A percentile compares a stretch with the other conserved stretches of the same genome.
Conservation (phyloP, 2,329 filamentous ascomycete species). For the Rhinocladiella mackenziei region DNA sequence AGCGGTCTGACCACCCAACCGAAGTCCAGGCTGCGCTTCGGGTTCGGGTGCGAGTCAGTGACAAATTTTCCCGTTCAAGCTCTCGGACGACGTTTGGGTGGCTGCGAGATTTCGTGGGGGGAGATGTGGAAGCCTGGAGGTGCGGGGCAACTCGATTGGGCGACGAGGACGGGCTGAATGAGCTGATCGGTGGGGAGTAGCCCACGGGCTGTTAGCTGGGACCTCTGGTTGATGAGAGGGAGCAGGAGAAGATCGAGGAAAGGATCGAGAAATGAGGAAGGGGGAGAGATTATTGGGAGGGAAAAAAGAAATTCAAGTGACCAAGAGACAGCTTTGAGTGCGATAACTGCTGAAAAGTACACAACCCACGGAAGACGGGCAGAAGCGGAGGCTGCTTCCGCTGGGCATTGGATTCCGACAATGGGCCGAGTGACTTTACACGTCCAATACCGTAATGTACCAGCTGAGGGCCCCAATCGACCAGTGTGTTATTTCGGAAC, state of each 20-base stretch:
- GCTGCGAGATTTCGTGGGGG: slow-evolving; percentile 6
- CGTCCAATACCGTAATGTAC: not conserved
- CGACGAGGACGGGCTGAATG: slow-evolving; percentile 2
- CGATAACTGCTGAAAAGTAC: too few relatives aligned
- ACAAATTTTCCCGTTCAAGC: not conserved
- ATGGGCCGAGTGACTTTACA: not conserved
- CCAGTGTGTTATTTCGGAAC: too few relatives aligned
- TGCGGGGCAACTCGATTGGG: slow-evolving; percentile 6
- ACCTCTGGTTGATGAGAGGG: too few relatives aligned
- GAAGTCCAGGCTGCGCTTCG: too few relatives aligned
- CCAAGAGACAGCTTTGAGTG: not conserved
- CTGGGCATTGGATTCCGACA: not conserved
- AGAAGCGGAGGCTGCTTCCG: slow-evolving; percentile 1
- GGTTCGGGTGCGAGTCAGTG: too few relatives aligned
- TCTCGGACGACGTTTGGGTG: not conserved
- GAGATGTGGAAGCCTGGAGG: slow-evolving; percentile 6
- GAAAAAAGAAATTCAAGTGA: not conserved
- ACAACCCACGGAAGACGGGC: slow-evolving; percentile 2
- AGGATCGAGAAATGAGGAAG: not conserved
- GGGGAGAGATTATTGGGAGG: not conserved
- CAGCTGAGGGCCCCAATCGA: not conserved
- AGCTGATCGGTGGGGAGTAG: not conserved
- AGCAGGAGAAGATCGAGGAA: not conserved
- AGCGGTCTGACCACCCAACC: not conserved
- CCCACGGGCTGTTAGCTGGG: not conserved